Base-by-base conservation (phyloP, 306 rosid species). In the Acacia crassicarpa region DNA sequence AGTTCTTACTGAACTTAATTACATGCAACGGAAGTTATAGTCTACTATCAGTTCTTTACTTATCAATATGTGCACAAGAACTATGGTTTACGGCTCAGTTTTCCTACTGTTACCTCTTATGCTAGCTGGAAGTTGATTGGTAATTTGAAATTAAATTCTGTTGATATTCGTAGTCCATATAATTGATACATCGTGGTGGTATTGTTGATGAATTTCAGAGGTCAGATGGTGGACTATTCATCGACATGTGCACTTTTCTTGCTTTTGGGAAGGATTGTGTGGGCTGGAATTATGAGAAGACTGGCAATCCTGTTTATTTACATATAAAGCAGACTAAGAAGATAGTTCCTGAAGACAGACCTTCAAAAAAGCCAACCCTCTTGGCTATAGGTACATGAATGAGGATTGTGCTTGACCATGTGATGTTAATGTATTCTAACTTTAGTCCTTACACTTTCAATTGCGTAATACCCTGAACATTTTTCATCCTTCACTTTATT, bases 161-260 rank as follows among this genome's bases (percentile, higher is more conserved):
- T 72, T 6, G 35, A 63, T 10, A 63, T 63, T 30, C 41, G 16
- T 41, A 14, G 16, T 63, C 9, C 19, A 30, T 63, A 6, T 63
- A 19, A 35, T 46, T 80, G 62, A 38, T 65, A 73, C 67, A 16
- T 80, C 2, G 46, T 51, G 35, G 66, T 68, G 53, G 67, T 43
- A 27, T 15, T 84, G 65, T 3, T 61, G 27, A 78, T 74, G 84
- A 75, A 46, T 83, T 86, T 83, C 93, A 91, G 93, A 89, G 84
- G 82, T 91, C 95, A 77, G 93, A 91, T 72, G 93, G 93, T 35
- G 95, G 95, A 67, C 72, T 91, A 82, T 91, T 86, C 33, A 44
- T 91, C 35, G 95, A 91, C 82, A 89, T 89, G 93, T 81, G 48
- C 76, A 83, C 91, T 3, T 89, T 91, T 88, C 89, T 91, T 62